Conservation (phyloP, 1,284 basidiomycete genomes). For the Porodaedalea pini region DNA sequence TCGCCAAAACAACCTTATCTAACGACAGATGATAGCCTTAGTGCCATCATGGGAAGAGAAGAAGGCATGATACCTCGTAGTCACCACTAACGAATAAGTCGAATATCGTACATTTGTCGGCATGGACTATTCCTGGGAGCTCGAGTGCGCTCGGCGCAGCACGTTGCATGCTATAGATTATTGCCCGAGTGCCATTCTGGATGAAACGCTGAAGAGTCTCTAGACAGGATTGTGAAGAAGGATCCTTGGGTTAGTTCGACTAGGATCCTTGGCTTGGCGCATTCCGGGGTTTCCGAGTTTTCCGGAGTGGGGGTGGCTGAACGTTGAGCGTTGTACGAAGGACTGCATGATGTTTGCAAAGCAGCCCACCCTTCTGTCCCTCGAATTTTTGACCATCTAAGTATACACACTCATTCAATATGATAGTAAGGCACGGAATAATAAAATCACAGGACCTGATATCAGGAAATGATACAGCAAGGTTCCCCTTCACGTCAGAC, state of each 20-base stretch:
- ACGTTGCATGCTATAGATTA: slow-evolving; percentile 59
- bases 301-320: slow-evolving; percentile 46
- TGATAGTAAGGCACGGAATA: neutral
- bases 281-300: slow-evolving; percentile 2
- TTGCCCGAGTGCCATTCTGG: slow-evolving; percentile 73
- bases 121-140: slow-evolving; percentile 45
- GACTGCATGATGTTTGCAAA: slow-evolving; percentile 68
- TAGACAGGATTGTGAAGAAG: slow-evolving; percentile 61
- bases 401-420: neutral
- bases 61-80: slow-evolving; percentile 53
- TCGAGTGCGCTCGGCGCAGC: slow-evolving; percentile 46
- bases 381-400: slow-evolving; percentile 64
- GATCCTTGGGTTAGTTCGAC: slow-evolving; percentile 55
- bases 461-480: slow-evolving; percentile 58
- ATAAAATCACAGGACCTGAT: slow-evolving; percentile 42
- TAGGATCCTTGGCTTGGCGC: slow-evolving; percentile 38
- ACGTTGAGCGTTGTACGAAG: slow-evolving; percentile 60
- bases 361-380: slow-evolving; percentile 79
- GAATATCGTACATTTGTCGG: slow-evolving; percentile 42
- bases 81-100: slow-evolving; percentile 61
- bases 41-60: neutral
- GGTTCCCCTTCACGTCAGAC: slow-evolving; percentile 41
- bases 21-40: neutral
- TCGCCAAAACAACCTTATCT: slow-evolving; percentile 82
- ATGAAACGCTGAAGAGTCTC: slow-evolving; percentile 22